Evolutionary conservation across 2,329 filamentous ascomycete species (phyloP), one percentile per base, ranked within the genome.

Genomic region (Epichloe sibirici): DNA sequence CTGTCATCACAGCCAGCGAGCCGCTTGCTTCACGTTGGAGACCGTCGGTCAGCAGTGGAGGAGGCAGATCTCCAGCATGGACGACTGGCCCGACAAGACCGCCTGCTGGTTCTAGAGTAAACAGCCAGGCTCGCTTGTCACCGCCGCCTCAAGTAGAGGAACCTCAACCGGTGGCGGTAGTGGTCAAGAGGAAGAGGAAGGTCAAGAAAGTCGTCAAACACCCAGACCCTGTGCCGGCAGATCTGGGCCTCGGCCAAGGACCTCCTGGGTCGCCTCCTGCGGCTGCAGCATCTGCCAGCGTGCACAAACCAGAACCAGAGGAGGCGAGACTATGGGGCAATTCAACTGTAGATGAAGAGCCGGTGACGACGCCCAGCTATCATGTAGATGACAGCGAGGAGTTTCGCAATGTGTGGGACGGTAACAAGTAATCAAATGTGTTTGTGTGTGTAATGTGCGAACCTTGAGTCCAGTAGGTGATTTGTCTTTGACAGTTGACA

Each of bases 1-100:
- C 90, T 25, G 91, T 97, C 31, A 90, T 97, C 58, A 91, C 90
- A 37, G 90, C 77, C 44, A 79, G 74, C 65, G 80, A 89, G 57
- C 86, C 89, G 15, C 76, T 84, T 34, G 77, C 82, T 52, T 85
- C 90, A 54, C 77, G 85, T 57, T 86, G 83, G 53, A 56, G 60
- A 52, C 70, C 70, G 13, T 67, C 66, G 11, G 58, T 62, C 25
- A 62, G 58, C 34, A 63, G 60, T 45, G 61, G 62, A 49, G 61
- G 61, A 21, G 56, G 60, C 7, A 59, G 61, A 17, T 64, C 65
- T 21, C 59, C 63, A 28, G 61, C 59, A 15, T 59, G 57, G 37
- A 55, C 56, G 7, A 60, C 59, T 28, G 49, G 58, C 28, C 53
- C 62, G 25, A 52, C 59, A 3, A 57, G 58, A 37, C 61, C 60